phyloP scores from a whole-genome alignment of 2,329 filamentous ascomycete species.

The Claviceps lovelessii region DNA sequence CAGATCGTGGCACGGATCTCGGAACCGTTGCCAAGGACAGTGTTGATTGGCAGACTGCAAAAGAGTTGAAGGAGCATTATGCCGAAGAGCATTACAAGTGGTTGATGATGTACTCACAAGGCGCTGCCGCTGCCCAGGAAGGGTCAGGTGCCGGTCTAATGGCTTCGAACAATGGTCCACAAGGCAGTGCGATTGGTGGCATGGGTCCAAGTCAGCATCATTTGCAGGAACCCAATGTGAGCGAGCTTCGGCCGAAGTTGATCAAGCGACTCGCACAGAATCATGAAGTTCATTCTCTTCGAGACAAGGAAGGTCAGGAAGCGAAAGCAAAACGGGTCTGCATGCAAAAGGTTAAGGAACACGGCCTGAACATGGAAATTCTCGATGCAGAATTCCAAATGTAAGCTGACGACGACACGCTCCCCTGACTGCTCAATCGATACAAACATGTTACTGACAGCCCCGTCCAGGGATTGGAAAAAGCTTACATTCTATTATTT shows the following conservation, averaged over 20 bases:
- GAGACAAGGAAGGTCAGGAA: conserved; percentile 94
- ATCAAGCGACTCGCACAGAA: conserved; percentile 89
- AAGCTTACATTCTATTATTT: conserved; percentile 99
- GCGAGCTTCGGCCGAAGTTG: conserved; percentile 84
- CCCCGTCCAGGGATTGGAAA: conserved; percentile 73
- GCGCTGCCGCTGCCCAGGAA: conserved; percentile 48
- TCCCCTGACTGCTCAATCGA: not conserved
- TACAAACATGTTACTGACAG: conserved; percentile 4
- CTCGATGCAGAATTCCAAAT: conserved; percentile 97
- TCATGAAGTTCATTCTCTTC: conserved; percentile 76
- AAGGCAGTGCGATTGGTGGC: conserved; percentile 58
- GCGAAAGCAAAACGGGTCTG: conserved; percentile 94
- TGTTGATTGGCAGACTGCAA: conserved; percentile 74
- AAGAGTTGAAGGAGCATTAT: conserved; percentile 79
- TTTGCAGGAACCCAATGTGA: conserved; percentile 53
- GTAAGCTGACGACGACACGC: conserved; percentile 42
- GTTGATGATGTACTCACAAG: conserved; percentile 96
- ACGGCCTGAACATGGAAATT: conserved; percentile 95
- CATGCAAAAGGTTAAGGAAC: conserved; percentile 91
- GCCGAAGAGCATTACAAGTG: conserved; percentile 94
- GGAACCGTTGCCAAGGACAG: conserved; percentile 84
- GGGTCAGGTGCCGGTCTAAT: conserved; percentile 47
- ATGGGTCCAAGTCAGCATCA: conserved; percentile 65
- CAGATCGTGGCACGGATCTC: conserved; percentile 87
- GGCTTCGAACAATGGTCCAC: conserved; percentile 47